Evolutionary conservation across 2,329 filamentous ascomycete species (phyloP).

Genomic region (Davidsoniella australis): DNA sequence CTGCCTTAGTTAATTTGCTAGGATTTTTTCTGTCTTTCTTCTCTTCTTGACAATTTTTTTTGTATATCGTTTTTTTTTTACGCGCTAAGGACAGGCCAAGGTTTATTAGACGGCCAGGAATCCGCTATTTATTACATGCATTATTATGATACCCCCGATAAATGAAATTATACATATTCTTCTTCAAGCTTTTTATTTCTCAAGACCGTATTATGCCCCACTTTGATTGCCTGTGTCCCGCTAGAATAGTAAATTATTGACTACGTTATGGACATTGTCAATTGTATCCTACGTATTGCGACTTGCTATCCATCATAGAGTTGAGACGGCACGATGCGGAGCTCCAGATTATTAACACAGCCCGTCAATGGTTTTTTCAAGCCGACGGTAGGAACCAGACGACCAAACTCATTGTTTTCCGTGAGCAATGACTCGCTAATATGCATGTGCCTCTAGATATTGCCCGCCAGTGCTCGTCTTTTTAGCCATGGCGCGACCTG

Average conservation of each 20-base stretch:
- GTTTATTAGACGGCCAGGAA: not conserved
- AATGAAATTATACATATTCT: constrained; percentile 1
- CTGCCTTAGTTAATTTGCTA: not conserved
- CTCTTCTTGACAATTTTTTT: not conserved
- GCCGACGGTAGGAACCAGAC: too few relatives aligned
- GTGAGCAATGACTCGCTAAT: too few relatives aligned
- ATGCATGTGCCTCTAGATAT: too few relatives aligned
- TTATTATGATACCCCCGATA: constrained; percentile 10
- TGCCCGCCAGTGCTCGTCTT: too few relatives aligned
- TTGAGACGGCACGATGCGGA: not conserved
- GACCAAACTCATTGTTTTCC: too few relatives aligned
- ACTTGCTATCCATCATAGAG: too few relatives aligned
- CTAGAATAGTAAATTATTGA: too few relatives aligned
- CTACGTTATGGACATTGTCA: too few relatives aligned
- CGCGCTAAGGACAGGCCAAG: not conserved
- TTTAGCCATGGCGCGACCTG: too few relatives aligned
- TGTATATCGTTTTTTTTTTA: not conserved
- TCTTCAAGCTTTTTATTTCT: too few relatives aligned
- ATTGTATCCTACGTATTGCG: too few relatives aligned
- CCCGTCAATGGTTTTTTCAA: too few relatives aligned
- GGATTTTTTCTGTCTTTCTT: not conserved
- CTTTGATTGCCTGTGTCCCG: not conserved
- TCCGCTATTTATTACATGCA: not conserved
- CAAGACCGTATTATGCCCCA: not conserved
- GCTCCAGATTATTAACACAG: not conserved